These are phyloP conservation scores for Pseudodiploospora longispora DNA, from an alignment of 2,329 filamentous ascomycete species.

Conservation along the genomic window DNA sequence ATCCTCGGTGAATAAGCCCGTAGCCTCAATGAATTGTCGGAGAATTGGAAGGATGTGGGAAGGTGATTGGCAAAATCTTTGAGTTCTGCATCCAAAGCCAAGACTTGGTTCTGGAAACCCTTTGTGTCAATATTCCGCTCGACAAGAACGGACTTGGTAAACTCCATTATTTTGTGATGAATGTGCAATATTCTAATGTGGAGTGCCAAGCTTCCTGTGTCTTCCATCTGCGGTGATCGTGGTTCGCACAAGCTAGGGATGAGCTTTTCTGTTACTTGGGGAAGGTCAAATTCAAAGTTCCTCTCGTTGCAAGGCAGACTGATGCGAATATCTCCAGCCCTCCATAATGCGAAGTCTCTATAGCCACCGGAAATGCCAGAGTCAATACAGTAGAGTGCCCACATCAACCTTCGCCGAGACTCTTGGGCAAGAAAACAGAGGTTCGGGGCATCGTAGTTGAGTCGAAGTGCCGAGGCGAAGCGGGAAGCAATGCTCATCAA, in stretches of 20 bases:
- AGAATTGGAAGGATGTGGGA: conserved; percentile 49
- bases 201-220: conserved; percentile 47
- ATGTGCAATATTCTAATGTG: conserved; percentile 50
- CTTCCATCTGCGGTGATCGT: conserved; percentile 34
- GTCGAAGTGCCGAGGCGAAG: conserved; percentile 33
- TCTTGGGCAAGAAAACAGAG: conserved; percentile 34
- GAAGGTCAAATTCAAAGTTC: conserved; percentile 48
- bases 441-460: conserved; percentile 34
- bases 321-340: conserved; percentile 32
- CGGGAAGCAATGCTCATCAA: conserved; percentile 34
- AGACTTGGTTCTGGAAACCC: conserved; percentile 34
- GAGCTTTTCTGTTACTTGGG: conserved; percentile 46
- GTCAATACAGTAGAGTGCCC: conserved; percentile 37
- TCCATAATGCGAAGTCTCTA: conserved; percentile 37
- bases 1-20: conserved; percentile 49
- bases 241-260: conserved; percentile 36
- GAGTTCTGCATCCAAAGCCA: conserved; percentile 40
- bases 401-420: conserved; percentile 34
- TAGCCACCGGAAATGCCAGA: conserved; percentile 34
- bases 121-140: conserved; percentile 33
- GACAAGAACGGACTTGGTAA: conserved; percentile 35
- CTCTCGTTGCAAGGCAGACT: conserved; percentile 35
- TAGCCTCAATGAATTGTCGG: conserved; percentile 46
- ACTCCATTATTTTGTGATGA: conserved; percentile 46
- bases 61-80: conserved; percentile 45